These are phyloP conservation scores for Metarhizium robertsii DNA, from an alignment of 2,329 filamentous ascomycete genomes.

Conservation along the genomic window DNA sequence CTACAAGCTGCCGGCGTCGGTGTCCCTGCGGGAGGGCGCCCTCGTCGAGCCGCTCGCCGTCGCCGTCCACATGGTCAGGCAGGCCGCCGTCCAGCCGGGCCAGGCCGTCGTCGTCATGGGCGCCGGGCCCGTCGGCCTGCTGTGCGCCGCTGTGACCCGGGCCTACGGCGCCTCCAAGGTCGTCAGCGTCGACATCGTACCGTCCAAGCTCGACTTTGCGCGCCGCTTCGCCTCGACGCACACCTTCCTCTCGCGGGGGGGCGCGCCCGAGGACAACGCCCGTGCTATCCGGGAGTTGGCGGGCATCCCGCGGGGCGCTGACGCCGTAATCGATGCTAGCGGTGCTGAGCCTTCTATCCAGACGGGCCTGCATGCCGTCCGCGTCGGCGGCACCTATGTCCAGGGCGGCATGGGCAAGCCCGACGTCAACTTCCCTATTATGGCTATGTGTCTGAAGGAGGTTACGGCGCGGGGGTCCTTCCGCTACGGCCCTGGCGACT, in stretches of 20 bases:
- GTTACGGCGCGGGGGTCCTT: conserved; percentile 80
- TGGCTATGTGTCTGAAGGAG: conserved; percentile 84
- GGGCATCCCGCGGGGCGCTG: conserved; percentile 57
- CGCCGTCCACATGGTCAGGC: conserved; percentile 73
- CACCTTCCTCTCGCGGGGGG: conserved; percentile 53
- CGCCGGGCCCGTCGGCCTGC: conserved; percentile 75
- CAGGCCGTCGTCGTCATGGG: conserved; percentile 77
- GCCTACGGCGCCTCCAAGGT: conserved; percentile 80
- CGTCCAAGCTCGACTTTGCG: conserved; percentile 71
- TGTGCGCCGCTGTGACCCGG: conserved; percentile 77
- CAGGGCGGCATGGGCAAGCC: conserved; percentile 85
- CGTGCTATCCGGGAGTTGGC: conserved; percentile 53
- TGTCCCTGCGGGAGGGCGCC: conserved; percentile 79
- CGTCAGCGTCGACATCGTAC: conserved; percentile 81
- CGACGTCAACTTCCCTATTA: conserved; percentile 86
- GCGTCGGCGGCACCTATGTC: conserved; percentile 66
- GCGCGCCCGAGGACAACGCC: conserved; percentile 64
- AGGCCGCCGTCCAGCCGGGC: conserved; percentile 63
- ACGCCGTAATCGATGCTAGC: conserved; percentile 72
- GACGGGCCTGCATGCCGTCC: conserved; percentile 60
- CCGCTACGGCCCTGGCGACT: conserved; percentile 82
- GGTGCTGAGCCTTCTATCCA: conserved; percentile 74
- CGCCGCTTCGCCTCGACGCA: conserved; percentile 62
- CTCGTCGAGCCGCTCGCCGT: conserved; percentile 84
- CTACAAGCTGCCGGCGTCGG: conserved; percentile 72